Conservation (phyloP, 352 stramenopile species). For the Pythium biforme region DNA sequence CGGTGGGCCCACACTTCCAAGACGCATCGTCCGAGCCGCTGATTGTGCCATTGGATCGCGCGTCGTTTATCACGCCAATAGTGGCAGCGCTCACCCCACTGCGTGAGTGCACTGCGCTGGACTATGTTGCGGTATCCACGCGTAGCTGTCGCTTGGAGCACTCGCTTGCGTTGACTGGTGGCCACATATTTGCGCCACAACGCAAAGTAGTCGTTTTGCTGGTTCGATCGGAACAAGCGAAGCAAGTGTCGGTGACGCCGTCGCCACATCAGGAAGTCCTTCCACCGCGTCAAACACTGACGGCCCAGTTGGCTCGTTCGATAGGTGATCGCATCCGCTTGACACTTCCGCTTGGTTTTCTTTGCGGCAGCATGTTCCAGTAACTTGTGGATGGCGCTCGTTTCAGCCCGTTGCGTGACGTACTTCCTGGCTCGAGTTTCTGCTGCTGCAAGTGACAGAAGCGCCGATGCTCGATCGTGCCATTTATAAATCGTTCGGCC, state of each 20-base stretch:
- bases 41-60: neutral
- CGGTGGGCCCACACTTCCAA: slow-evolving; percentile 10
- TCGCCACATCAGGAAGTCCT: slow-evolving; percentile 3
- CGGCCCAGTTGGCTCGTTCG: neutral
- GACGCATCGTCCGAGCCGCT: neutral
- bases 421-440: neutral
- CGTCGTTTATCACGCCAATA: neutral
- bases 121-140: neutral
- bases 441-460: neutral
- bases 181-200: slow-evolving; percentile 13
- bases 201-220: slow-evolving; percentile 13
- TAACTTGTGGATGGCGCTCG: neutral
- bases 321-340: neutral
- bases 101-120: neutral
- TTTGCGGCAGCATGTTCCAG: neutral
- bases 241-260: slow-evolving; percentile 8
- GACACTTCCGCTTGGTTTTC: neutral
- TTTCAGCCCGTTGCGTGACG: neutral
- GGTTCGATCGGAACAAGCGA: slow-evolving; percentile 13
- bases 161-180: slow-evolving; percentile 1
- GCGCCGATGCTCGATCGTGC: neutral
- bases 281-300: slow-evolving; percentile 2
- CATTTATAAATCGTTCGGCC: neutral
- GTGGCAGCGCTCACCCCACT: neutral
- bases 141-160: neutral